Base-by-base conservation (phyloP, 2,329 filamentous ascomycete species). In the Talaromyces sp. region DNA sequence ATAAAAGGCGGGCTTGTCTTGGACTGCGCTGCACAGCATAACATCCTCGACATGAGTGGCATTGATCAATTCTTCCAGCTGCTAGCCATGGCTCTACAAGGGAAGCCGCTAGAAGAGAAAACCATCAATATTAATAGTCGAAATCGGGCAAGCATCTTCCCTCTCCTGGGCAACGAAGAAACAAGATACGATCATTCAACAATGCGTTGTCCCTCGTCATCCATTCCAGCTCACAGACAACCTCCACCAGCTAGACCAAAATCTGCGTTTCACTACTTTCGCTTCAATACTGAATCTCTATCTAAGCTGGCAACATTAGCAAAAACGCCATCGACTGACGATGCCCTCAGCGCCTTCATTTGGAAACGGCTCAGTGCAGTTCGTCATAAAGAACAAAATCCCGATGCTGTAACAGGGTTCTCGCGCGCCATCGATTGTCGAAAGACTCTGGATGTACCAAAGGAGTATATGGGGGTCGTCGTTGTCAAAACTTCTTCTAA, bases 301-400 rank as follows among this genome's bases (percentile, higher is more conserved):
- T 32, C 53, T 16, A 20, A 51, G 30, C 33, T 67, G 16, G 62
- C 61, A 35, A 47, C 47, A 3, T 36, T 58, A 3, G 61, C 63
- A 4, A 51, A 58, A 35, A 41, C 62, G 10, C 59, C 57, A 0
- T 65, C 66, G 2, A 56, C 56, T 5, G 65, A 71, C 49, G 71
- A 74, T 47, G 65, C 63, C 14, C 49, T 74, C 4, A 64, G 61
- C 40, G 71, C 71, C 11, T 65, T 74, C 20, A 67, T 63, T 54
- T 74, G 70, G 70, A 57, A 71, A 57, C 55, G 65, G 13, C 47
- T 73, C 11, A 61, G 58, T 40, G 51, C 55, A 1, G 63, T 64
- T 29, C 64, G 70, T 29, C 47, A 32, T 2, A 44, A 40, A 9
- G 48, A 58, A 30, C 42, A 61, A 32, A 27, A 48, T 5, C 47